A percentile compares a stretch with the other conserved stretches of the same genome.
Evolutionary conservation across 2,329 filamentous ascomycete species (phyloP).

Genomic region (Lanzia echinophila): DNA sequence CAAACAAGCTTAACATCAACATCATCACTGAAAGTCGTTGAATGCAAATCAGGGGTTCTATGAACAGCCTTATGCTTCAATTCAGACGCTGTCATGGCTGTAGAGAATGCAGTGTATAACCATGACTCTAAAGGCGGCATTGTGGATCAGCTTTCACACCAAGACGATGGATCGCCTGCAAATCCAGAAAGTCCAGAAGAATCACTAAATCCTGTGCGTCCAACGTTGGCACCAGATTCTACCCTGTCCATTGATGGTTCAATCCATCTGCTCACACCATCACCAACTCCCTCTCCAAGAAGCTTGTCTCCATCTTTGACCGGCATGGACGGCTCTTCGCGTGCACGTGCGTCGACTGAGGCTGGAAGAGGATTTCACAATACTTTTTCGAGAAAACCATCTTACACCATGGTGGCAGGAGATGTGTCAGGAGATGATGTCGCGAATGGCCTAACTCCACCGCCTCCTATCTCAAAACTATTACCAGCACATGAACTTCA

Average conservation of each 20-base stretch:
- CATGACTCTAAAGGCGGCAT: neutral
- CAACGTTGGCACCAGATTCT: neutral
- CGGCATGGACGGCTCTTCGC: constrained; percentile 11
- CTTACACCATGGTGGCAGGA: neutral
- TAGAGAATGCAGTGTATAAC: constrained; percentile 5
- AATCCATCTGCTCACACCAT: constrained; percentile 24
- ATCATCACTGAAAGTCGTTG: too few species aligned
- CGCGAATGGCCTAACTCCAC: constrained; percentile 9
- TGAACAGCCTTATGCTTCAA: too few species aligned
- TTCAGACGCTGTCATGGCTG: neutral
- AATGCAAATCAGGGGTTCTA: too few species aligned
- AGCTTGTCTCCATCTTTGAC: constrained; percentile 20
- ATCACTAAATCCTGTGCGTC: neutral
- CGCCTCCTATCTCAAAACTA: constrained; percentile 19
- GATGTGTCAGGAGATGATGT: neutral
- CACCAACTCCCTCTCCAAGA: constrained; percentile 22
- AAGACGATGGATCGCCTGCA: neutral
- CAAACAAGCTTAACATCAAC: too few species aligned
- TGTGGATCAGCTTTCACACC: neutral
- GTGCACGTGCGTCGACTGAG: too few species aligned
- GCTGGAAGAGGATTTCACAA: neutral
- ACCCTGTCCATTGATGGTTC: neutral
- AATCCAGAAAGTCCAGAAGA: neutral
- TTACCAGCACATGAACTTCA: constrained; percentile 22
- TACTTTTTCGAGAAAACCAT: neutral